A percentile compares a stretch with the other conserved stretches of the same genome.
Evolutionary conservation across 2,329 filamentous ascomycete species (phyloP).

Genomic region (Colletotrichum sp.): DNA sequence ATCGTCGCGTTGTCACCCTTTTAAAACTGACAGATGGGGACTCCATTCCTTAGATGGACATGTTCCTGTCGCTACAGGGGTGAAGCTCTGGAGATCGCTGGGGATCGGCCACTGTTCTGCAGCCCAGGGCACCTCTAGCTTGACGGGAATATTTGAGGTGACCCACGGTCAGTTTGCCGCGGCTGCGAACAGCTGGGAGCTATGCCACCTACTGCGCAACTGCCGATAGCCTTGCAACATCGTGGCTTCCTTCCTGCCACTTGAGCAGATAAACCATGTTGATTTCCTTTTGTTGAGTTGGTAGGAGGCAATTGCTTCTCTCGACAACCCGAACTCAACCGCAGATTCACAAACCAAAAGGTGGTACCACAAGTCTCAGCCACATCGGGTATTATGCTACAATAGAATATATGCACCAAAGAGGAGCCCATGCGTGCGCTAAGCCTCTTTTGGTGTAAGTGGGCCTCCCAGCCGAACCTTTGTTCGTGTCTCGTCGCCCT

Average conservation of each 20-base stretch:
- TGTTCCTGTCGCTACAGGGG: constrained; percentile 13
- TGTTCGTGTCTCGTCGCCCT: constrained; percentile 20
- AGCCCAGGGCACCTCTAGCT: background rate
- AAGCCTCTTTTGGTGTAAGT: background rate
- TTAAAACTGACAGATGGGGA: background rate
- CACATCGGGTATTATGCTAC: background rate
- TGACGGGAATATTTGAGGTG: background rate
- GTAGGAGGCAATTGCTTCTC: background rate
- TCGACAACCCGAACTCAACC: background rate
- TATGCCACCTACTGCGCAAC: background rate
- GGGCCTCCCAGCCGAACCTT: constrained; percentile 11
- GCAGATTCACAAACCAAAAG: background rate
- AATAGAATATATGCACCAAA: background rate
- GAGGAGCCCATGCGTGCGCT: background rate
- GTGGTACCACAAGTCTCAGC: background rate
- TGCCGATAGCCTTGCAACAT: background rate
- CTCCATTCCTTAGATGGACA: background rate
- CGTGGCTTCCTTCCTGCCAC: background rate
- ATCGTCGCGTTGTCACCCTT: background rate
- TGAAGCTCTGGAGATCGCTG: constrained; percentile 16
- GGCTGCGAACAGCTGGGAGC: background rate
- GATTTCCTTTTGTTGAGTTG: background rate
- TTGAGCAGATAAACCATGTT: background rate
- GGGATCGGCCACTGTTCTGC: constrained; percentile 7
- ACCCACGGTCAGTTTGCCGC: background rate